These are phyloP conservation scores for Euphrasia confusa DNA, from an alignment of 257 asterid genomes.

Conservation along the genomic window DNA sequence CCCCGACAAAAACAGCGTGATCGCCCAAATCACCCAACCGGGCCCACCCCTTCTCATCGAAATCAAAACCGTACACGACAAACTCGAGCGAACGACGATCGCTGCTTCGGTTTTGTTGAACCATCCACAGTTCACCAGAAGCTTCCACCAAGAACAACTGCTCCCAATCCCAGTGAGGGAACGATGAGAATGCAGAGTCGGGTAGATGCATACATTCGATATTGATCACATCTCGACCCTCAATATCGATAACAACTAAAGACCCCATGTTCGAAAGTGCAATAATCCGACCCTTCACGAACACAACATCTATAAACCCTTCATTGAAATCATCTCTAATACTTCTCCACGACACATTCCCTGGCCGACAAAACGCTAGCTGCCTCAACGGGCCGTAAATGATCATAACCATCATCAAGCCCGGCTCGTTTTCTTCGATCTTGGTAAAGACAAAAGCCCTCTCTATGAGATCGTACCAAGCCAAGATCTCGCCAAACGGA, in stretches of 20 bases:
- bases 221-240: neutral
- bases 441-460: constrained; percentile 27
- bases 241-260: constrained; percentile 21
- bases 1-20: neutral
- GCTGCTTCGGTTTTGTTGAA: constrained; percentile 3
- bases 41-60: neutral
- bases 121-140: constrained; percentile 30
- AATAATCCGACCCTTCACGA: constrained; percentile 21
- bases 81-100: neutral
- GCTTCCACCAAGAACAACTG: constrained; percentile 30
- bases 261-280: constrained; percentile 26
- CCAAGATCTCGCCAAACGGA: constrained; percentile 12
- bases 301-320: constrained; percentile 18
- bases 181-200: neutral
- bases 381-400: constrained; percentile 24
- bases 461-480: constrained; percentile 25
- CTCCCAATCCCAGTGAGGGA: constrained; percentile 21
- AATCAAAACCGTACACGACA: neutral
- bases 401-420: constrained; percentile 25
- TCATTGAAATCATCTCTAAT: neutral
- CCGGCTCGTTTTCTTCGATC: constrained; percentile 20
- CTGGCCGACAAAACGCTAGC: constrained; percentile 26
- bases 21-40: neutral
- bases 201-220: constrained; percentile 11
- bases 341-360: constrained; percentile 27